phyloP scores from a whole-genome alignment of 768 basidiomycete species.

The Mycena vitilis region DNA sequence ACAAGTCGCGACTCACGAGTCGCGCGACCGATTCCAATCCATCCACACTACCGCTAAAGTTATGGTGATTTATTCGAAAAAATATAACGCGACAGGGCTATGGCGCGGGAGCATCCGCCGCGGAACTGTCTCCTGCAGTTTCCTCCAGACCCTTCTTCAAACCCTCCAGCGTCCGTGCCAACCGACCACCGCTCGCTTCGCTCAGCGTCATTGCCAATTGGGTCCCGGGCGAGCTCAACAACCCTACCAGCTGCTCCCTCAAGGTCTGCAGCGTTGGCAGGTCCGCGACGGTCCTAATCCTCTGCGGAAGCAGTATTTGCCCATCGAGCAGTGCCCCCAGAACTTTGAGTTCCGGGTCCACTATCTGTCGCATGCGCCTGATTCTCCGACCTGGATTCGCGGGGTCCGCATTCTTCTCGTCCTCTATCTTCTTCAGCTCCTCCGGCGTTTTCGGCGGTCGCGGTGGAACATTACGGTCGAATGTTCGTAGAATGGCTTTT shows the following conservation, averaged over 20 bases:
- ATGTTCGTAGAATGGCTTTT: constrained; percentile 70
- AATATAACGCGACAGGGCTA: not conserved
- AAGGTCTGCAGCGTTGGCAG: constrained; percentile 84
- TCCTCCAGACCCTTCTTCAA: constrained; percentile 74
- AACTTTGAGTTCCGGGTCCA: constrained; percentile 75
- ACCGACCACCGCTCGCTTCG: constrained; percentile 74
- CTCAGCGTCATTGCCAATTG: constrained; percentile 79
- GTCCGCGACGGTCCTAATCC: constrained; percentile 72
- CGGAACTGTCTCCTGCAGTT: constrained; percentile 29
- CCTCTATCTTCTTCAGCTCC: constrained; percentile 60
- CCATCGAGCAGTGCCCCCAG: constrained; percentile 87
- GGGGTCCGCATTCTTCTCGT: constrained; percentile 71
- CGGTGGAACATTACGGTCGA: constrained; percentile 74
- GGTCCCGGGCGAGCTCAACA: constrained; percentile 80
- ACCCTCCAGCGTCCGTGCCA: constrained; percentile 81
- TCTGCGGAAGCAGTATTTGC: constrained; percentile 69
- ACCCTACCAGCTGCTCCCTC: constrained; percentile 85
- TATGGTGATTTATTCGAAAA: constrained; percentile 7
- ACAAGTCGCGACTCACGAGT: not conserved
- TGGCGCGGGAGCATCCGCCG: constrained; percentile 18
- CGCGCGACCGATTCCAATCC: not conserved
- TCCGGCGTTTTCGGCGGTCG: constrained; percentile 65
- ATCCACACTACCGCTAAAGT: not conserved
- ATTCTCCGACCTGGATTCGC: constrained; percentile 77
- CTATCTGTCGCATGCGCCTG: constrained; percentile 65